phyloP scores from a whole-genome alignment of 768 basidiomycete genomes.

The Kwoniella newhampshirensis region DNA sequence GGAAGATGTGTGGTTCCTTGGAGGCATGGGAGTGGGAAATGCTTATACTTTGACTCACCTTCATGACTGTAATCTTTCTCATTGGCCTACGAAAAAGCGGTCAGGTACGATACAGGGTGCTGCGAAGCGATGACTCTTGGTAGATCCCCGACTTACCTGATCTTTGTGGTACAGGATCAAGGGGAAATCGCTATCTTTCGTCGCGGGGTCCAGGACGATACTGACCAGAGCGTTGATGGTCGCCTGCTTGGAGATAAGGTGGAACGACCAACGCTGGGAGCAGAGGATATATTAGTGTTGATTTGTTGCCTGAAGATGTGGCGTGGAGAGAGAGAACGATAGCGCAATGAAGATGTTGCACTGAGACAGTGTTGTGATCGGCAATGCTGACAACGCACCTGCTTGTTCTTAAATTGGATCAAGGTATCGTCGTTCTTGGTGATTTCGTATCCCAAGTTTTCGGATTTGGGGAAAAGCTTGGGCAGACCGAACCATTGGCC shows the following conservation, averaged over 20 bases:
- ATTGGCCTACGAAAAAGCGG: constrained; percentile 51
- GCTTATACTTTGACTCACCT: constrained; percentile 39
- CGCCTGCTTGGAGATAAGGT: constrained; percentile 53
- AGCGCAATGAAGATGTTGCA: background rate
- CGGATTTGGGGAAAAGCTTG: constrained; percentile 54
- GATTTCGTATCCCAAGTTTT: constrained; percentile 55
- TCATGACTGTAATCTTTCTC: constrained; percentile 57
- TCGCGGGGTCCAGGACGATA: constrained; percentile 55
- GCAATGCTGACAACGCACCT: constrained; percentile 31
- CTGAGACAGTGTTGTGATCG: background rate
- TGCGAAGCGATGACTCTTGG: background rate
- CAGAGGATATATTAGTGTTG: background rate
- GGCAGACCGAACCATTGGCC: constrained; percentile 57
- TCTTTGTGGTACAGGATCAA: constrained; percentile 41
- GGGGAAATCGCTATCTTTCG: constrained; percentile 57
- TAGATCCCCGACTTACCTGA: constrained; percentile 5
- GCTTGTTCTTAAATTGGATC: constrained; percentile 58
- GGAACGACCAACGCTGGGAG: constrained; percentile 55
- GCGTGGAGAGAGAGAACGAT: background rate
- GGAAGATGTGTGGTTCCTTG: too few relatives aligned
- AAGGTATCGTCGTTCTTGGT: constrained; percentile 53
- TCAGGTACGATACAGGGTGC: too few relatives aligned
- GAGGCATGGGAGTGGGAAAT: background rate
- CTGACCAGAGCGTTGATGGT: constrained; percentile 57
- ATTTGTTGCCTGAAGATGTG: too few relatives aligned